Percentiles rank a stretch among this genome's conserved stretches.
Conservation (phyloP, 768 basidiomycete species). For the Rhodotorula diobovata region DNA sequence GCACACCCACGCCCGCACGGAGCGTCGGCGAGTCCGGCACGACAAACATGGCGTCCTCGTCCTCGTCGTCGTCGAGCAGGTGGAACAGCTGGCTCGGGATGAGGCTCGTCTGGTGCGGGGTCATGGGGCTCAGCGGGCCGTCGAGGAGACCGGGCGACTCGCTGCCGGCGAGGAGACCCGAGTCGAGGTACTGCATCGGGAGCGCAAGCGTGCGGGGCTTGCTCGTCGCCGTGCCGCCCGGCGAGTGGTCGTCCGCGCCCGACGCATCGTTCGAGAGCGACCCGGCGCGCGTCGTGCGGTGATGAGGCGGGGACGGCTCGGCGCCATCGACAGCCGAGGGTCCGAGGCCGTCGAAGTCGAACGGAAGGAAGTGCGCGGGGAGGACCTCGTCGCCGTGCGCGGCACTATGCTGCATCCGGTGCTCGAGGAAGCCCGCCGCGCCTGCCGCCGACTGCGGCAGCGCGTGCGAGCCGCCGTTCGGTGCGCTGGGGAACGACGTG, state of each 20-base stretch:
- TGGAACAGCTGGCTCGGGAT: conserved; percentile 44
- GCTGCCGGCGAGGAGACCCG: conserved; percentile 25
- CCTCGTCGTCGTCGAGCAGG: conserved; percentile 44
- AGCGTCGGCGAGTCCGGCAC: conserved; percentile 37
- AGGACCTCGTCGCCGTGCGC: conserved; percentile 22
- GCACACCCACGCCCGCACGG: conserved; percentile 10
- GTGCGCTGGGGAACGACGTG: conserved; percentile 12
- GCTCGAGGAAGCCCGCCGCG: conserved; percentile 37
- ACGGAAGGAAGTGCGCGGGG: conserved; percentile 30
- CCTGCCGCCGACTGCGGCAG: conserved; percentile 4
- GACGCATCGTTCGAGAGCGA: not conserved
- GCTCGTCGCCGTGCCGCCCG: not conserved
- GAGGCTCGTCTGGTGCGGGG: conserved; percentile 43
- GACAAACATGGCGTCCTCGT: conserved; percentile 36
- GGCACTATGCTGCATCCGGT: conserved; percentile 33
- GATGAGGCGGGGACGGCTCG: not conserved
- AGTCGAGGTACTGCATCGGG: conserved; percentile 40
- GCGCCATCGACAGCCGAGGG: not conserved
- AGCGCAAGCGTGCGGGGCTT: conserved; percentile 17
- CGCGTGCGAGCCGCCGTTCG: not conserved
- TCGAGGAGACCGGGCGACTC: conserved; percentile 22
- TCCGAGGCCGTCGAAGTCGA: conserved; percentile 35
- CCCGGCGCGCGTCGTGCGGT: not conserved
- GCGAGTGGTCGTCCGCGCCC: conserved; percentile 8
- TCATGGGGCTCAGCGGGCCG: conserved; percentile 43